Percentiles rank a stretch among this genome's conserved stretches.
Conservation (phyloP, 306 rosid species). For the Rosa multiflora region DNA sequence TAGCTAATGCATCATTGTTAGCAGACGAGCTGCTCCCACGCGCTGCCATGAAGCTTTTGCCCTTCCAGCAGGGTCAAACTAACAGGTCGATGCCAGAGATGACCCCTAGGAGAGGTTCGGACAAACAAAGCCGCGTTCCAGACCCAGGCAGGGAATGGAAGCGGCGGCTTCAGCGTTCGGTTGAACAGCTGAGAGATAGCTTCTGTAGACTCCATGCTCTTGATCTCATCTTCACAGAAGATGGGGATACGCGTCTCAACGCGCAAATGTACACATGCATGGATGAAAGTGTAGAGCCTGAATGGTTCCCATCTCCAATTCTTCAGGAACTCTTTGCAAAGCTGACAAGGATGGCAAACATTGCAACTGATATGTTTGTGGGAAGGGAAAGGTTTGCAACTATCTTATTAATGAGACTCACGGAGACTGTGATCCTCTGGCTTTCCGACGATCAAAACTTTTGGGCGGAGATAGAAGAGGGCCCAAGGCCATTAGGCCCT, state of each 20-base stretch:
- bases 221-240: constrained; percentile 85
- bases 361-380: constrained; percentile 72
- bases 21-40: constrained; percentile 88
- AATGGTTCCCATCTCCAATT: constrained; percentile 88
- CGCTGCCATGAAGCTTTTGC: constrained; percentile 62
- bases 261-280: constrained; percentile 55
- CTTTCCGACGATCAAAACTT: constrained; percentile 83
- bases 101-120: constrained; percentile 50
- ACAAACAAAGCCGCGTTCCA: constrained; percentile 48
- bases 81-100: constrained; percentile 35
- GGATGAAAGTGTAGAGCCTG: constrained; percentile 60
- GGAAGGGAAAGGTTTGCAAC: constrained; percentile 91
- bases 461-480: constrained; percentile 81
- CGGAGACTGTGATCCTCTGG: constrained; percentile 83
- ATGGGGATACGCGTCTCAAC: constrained; percentile 62
- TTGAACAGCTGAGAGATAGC: constrained; percentile 75
- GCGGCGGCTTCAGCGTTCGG: constrained; percentile 68
- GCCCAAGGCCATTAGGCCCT: constrained; percentile 68
- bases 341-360: constrained; percentile 57
- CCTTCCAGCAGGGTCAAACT: constrained; percentile 27
- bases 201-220: constrained; percentile 87
- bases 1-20: constrained; percentile 71
- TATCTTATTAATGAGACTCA: constrained; percentile 77
- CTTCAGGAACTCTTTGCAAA: constrained; percentile 73
- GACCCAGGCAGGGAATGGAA: constrained; percentile 80